These are phyloP conservation scores for Venturia pyrina DNA, from an alignment of 2,329 filamentous ascomycete genomes.

Conservation along the genomic window DNA sequence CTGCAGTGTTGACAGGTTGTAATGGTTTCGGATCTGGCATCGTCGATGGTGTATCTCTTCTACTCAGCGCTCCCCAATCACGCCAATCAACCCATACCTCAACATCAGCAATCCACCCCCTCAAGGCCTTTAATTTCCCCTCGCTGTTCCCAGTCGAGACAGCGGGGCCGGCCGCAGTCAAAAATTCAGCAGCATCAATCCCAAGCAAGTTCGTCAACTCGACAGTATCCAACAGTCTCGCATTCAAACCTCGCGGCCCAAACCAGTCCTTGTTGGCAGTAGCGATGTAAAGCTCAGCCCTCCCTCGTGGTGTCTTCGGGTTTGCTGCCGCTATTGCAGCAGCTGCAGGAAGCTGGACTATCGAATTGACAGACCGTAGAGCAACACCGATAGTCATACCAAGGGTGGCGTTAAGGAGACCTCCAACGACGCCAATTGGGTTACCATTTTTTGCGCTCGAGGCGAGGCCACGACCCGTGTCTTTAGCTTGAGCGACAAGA, in stretches of 20 bases:
- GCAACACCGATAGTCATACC: constrained; percentile 31
- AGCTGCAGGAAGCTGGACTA: constrained; percentile 5
- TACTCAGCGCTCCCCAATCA: neutral
- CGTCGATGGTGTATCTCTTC: neutral
- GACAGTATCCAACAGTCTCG: neutral
- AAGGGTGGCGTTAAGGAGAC: constrained; percentile 29
- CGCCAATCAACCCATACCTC: neutral
- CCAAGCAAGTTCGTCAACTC: constrained; percentile 4
- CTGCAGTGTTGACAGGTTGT: neutral
- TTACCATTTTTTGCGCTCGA: constrained; percentile 31
- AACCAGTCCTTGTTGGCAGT: constrained; percentile 11
- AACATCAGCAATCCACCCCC: constrained; percentile 4
- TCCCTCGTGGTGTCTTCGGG: constrained; percentile 6
- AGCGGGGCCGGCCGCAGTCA: neutral
- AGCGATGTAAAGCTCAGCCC: constrained; percentile 7
- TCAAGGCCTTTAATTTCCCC: neutral
- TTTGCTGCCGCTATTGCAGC: constrained; percentile 5
- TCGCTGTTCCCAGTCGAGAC: neutral
- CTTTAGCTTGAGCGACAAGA: constrained; percentile 28
- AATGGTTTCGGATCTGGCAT: neutral
- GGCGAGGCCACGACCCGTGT: constrained; percentile 27
- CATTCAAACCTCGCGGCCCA: neutral
- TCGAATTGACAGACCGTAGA: constrained; percentile 24
- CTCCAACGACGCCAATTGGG: constrained; percentile 29
- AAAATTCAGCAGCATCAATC: neutral